These are phyloP conservation scores for Cadophora luteo-olivacea DNA, from an alignment of 2,329 filamentous ascomycete species.

Conservation along the genomic window DNA sequence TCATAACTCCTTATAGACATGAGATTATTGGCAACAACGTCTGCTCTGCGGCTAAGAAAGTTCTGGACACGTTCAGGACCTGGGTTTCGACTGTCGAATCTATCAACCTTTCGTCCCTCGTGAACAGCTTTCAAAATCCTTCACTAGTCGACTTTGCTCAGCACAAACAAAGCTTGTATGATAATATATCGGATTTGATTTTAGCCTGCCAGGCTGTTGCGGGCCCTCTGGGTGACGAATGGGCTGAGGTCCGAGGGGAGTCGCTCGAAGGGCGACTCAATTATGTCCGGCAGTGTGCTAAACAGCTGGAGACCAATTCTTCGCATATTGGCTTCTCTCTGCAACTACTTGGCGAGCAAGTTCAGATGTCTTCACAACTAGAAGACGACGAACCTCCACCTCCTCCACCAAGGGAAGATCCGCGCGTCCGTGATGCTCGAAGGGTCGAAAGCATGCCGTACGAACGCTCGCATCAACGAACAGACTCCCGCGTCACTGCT, in stretches of 20 bases:
- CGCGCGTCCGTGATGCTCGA: slow-evolving; percentile 58
- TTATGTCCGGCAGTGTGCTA: slow-evolving; percentile 77
- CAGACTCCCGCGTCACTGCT: slow-evolving; percentile 55
- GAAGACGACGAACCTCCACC: slow-evolving; percentile 47
- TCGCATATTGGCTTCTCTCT: slow-evolving; percentile 88
- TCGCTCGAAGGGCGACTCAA: slow-evolving; percentile 86
- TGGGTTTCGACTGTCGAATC: slow-evolving; percentile 93
- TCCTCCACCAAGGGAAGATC: slow-evolving; percentile 40
- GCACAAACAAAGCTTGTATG: slow-evolving; percentile 93
- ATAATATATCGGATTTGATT: slow-evolving; percentile 88
- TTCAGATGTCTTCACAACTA: slow-evolving; percentile 61
- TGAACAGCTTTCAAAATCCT: slow-evolving; percentile 80
- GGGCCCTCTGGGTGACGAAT: slow-evolving; percentile 90
- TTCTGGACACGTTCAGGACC: slow-evolving; percentile 86
- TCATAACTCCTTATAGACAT: slow-evolving; percentile 80
- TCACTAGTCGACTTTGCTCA: slow-evolving; percentile 86
- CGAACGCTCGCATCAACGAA: slow-evolving; percentile 60
- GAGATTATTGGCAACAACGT: slow-evolving; percentile 82
- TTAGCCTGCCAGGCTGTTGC: slow-evolving; percentile 90
- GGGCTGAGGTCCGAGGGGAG: slow-evolving; percentile 90
- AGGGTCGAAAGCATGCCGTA: slow-evolving; percentile 65
- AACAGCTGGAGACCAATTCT: slow-evolving; percentile 84
- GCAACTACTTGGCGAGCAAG: slow-evolving; percentile 84
- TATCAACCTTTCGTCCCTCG: slow-evolving; percentile 83
- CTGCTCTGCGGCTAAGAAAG: slow-evolving; percentile 77